Base-by-base conservation (phyloP, 2,329 filamentous ascomycete genomes). In the Leptographium galeiforme region DNA sequence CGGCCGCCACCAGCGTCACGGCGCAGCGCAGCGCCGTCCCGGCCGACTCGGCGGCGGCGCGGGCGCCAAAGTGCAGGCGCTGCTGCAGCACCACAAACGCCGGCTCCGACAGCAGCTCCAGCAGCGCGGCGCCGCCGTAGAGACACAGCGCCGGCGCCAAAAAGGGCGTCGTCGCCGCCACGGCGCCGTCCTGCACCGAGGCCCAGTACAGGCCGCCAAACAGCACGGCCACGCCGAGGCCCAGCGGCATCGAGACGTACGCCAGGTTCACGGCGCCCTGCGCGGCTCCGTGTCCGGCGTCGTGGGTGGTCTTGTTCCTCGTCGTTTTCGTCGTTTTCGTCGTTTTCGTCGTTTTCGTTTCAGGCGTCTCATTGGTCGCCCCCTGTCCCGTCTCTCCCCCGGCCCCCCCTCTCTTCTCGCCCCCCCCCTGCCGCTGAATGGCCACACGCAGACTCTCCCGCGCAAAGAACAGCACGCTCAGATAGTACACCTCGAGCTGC, bases 391-490 rank as follows among this genome's bases (percentile, higher is more conserved):
- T 14, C 50, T 45, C 12, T 4, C 48, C 12, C 13, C 36, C 2
- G 34, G n/a, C n/a, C n/a, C 59, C 60, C n/a, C 60, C 57, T 43
- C 36, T 53, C 43, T 58, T 58, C 51, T 50, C 53, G 14, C 57
- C 58, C n/a, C 67, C 60, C 8, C 47, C 70, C 60, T 90, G 86
- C 51, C 93, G 78, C 68, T 97, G 91, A 39, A 95, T 80, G 32
- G 91, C 89, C n/a, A 95, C 85, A 16, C 93, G 84, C 49, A 97
- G 72, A 62, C 86, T 91, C 69, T 98, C 93, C 41, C 93, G 79
- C 0, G 93, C 86, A 63, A 98, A 97, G 68, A 95, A 96, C 0
- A 98, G 76, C n/a, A 94, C 84, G 0, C 89, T 89, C 46, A 95
- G 85, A 56, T 91, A 90, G 67, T 90, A 96, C 1, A 97, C 81